Evolutionary conservation across 768 basidiomycete genomes (phyloP).

Genomic region (Amanita inopinata): DNA sequence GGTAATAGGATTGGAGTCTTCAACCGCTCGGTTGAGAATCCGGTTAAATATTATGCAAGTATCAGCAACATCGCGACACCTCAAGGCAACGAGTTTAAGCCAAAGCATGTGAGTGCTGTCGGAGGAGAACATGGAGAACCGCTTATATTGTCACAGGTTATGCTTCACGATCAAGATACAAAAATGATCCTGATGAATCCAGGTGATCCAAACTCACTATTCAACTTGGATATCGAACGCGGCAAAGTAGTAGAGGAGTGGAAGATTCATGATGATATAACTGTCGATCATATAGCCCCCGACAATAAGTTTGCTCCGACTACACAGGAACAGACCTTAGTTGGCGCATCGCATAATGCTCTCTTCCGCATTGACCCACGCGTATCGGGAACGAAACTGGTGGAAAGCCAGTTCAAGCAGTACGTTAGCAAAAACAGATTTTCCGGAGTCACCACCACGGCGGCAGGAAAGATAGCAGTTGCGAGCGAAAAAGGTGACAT

Average conservation of each 20-base stretch:
- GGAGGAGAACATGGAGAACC: neutral
- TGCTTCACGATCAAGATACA: slow-evolving; percentile 94
- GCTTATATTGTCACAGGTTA: slow-evolving; percentile 48
- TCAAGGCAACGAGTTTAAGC: slow-evolving; percentile 78
- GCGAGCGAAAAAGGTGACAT: slow-evolving; percentile 97
- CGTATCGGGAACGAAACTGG: slow-evolving; percentile 84
- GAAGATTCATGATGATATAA: slow-evolving; percentile 89
- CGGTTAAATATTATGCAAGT: slow-evolving; percentile 79
- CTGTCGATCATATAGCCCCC: slow-evolving; percentile 84
- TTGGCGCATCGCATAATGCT: slow-evolving; percentile 90
- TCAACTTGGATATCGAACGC: slow-evolving; percentile 84
- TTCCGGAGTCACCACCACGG: slow-evolving; percentile 86
- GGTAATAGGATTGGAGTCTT: slow-evolving; percentile 91
- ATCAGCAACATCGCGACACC: slow-evolving; percentile 76
- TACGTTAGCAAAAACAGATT: slow-evolving; percentile 94
- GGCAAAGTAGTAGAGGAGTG: slow-evolving; percentile 98
- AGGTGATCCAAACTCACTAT: slow-evolving; percentile 69
- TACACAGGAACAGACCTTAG: slow-evolving; percentile 84
- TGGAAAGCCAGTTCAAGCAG: slow-evolving; percentile 92
- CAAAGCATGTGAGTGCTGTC: slow-evolving; percentile 55
- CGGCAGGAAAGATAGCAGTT: slow-evolving; percentile 78
- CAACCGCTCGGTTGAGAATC: slow-evolving; percentile 55
- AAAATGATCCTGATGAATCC: slow-evolving; percentile 94
- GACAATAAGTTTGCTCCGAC: slow-evolving; percentile 93
- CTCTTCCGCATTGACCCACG: slow-evolving; percentile 98